A percentile compares a stretch with the other conserved stretches of the same genome.
Evolutionary conservation across 176 grass and related monocot genomes (phyloP).

Genomic region (Calamus simplicifolius): DNA sequence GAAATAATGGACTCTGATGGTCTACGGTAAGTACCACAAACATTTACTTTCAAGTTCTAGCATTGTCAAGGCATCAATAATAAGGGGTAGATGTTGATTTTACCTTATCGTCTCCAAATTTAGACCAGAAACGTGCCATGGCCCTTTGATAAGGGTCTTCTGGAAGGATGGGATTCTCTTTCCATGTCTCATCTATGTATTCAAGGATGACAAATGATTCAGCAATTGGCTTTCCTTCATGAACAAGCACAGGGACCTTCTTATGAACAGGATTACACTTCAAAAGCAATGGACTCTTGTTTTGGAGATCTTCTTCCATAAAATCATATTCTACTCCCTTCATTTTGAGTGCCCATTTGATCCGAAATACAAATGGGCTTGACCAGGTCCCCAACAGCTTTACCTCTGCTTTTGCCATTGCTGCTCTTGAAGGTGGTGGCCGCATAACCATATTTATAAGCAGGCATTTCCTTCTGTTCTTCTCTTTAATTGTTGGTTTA

Average conservation of each 20-base stretch:
- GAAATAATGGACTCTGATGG: too few relatives aligned
- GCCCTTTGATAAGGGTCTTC: constrained; percentile 1
- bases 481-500: too few relatives aligned
- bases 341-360: constrained; percentile 3
- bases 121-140: constrained; percentile 9
- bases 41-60: too few relatives aligned
- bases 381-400: not conserved
- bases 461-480: too few relatives aligned
- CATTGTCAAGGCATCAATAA: too few relatives aligned
- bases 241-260: constrained; percentile 8
- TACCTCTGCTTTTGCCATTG: not conserved
- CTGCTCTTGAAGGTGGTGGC: too few relatives aligned
- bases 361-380: not conserved
- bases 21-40: too few relatives aligned
- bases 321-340: constrained; percentile 3
- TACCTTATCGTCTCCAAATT: not conserved
- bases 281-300: constrained; percentile 2
- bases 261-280: constrained; percentile 9
- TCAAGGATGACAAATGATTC: constrained; percentile 9
- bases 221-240: not conserved
- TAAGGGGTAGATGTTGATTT: not conserved
- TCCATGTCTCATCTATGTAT: constrained; percentile 11
- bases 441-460: too few relatives aligned
- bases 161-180: not conserved
- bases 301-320: constrained; percentile 2